These are phyloP conservation scores for Candida xiaguanensis DNA, from an alignment of 805 yeast species.

Conservation along the genomic window DNA sequence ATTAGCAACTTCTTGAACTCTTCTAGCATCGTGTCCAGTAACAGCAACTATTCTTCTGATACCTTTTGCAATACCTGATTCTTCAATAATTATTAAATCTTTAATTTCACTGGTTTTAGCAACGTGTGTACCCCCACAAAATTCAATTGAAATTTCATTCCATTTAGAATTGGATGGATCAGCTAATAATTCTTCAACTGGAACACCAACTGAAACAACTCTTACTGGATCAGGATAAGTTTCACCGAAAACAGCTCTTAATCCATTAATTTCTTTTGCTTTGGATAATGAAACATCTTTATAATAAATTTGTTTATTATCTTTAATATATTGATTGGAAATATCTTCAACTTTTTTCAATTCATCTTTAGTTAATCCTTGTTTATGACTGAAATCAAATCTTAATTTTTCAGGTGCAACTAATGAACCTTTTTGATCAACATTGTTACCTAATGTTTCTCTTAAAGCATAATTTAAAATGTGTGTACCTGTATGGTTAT, in stretches of 20 bases:
- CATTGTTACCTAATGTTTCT: slow-evolving; percentile 78
- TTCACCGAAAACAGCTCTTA: slow-evolving; percentile 98
- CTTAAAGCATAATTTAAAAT: slow-evolving; percentile 85
- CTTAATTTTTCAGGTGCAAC: slow-evolving; percentile 94
- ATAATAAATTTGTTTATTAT: slow-evolving; percentile 70
- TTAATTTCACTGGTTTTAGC: slow-evolving; percentile 89
- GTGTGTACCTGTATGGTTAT: slow-evolving; percentile 98
- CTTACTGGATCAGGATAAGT: slow-evolving; percentile 99
- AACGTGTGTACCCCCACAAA: slow-evolving; percentile 99
- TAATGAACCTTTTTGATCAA: slow-evolving; percentile 95
- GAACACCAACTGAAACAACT: slow-evolving; percentile 92
- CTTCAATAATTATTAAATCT: slow-evolving; percentile 86
- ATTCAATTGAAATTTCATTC: slow-evolving; percentile 79
- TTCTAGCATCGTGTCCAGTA: slow-evolving; percentile 86
- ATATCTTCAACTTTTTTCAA: slow-evolving; percentile 72
- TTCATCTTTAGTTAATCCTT: slow-evolving; percentile 71
- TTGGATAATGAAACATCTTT: slow-evolving; percentile 72
- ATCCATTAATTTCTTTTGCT: slow-evolving; percentile 76
- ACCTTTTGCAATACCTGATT: slow-evolving; percentile 98
- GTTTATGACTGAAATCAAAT: slow-evolving; percentile 94
- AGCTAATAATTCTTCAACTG: slow-evolving; percentile 75
- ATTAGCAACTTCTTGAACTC: slow-evolving; percentile 79
- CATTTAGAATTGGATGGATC: slow-evolving; percentile 74
- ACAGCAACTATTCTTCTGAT: slow-evolving; percentile 97
- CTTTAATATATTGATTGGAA: slow-evolving; percentile 66